These are phyloP conservation scores for Penicillium alfredii DNA, from an alignment of 495 filamentous ascomycete species.

Conservation along the genomic window DNA sequence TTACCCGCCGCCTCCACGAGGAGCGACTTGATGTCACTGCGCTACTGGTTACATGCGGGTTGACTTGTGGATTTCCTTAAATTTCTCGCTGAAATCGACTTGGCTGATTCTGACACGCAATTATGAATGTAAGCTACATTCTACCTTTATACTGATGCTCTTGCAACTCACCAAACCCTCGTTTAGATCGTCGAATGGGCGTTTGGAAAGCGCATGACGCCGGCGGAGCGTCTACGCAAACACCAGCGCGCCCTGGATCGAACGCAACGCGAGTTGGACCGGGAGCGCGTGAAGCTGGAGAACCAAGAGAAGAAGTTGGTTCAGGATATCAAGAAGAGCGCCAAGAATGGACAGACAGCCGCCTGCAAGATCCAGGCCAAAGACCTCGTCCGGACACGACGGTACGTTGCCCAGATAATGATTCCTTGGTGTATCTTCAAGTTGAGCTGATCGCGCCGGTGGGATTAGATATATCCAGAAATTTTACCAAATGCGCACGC, in stretches of 20 bases:
- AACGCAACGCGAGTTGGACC: conserved; percentile 90
- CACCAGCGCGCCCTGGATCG: conserved; percentile 96
- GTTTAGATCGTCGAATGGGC: conserved; percentile 99
- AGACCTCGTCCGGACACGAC: conserved; percentile 85
- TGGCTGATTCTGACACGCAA: no score
- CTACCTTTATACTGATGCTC: no score
- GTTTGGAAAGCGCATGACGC: conserved; percentile 97
- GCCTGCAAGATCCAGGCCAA: conserved; percentile 97
- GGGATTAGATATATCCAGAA: conserved; percentile 98
- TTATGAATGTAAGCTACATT: conserved; percentile 54
- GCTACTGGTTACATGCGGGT: no score
- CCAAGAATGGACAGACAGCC: conserved; percentile 94
- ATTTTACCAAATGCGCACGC: conserved; percentile 96
- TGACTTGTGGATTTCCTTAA: no score
- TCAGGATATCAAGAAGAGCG: conserved; percentile 92
- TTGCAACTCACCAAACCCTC: no score
- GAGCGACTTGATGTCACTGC: conserved; percentile 28
- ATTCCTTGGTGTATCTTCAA: no score
- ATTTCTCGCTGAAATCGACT: no score
- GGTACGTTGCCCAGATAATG: conserved; percentile 41
- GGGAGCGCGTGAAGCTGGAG: conserved; percentile 89
- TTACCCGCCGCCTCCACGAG: not conserved
- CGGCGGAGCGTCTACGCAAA: conserved; percentile 90
- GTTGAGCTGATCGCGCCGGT: no score
- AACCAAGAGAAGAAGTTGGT: conserved; percentile 98